phyloP scores from a whole-genome alignment of 331 rosid species.

The Stylosanthes scabra region DNA sequence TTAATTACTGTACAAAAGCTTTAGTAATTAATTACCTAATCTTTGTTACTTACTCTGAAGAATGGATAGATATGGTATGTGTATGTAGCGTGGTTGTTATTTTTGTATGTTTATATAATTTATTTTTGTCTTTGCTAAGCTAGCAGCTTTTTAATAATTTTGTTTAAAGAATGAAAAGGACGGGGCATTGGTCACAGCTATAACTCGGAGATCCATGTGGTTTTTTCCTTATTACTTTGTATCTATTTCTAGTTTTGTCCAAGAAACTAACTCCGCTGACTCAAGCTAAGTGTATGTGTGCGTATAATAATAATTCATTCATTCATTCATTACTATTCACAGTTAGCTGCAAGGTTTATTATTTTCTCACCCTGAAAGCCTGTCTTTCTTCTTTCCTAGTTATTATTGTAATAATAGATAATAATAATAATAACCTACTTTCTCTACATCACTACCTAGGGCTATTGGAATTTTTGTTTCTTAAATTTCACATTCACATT shows the following conservation, averaged over 20 bases:
- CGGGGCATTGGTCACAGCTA: conserved; percentile 38
- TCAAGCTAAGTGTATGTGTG: conserved; percentile 11
- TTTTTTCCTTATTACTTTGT: background rate
- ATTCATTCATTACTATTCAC: no score
- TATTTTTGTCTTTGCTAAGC: background rate
- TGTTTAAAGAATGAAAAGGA: conserved; percentile 43
- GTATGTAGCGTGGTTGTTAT: no score
- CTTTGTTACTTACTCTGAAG: no score
- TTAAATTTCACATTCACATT: conserved; percentile 19
- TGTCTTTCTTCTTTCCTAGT: conserved; percentile 36
- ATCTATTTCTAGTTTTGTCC: conserved; percentile 47
- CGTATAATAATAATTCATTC: conserved; percentile 26
- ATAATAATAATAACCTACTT: conserved; percentile 40
- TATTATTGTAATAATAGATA: background rate
- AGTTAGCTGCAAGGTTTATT: no score
- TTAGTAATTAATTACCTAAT: no score
- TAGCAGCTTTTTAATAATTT: conserved; percentile 5
- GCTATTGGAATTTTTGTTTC: conserved; percentile 44
- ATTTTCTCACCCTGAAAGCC: conserved; percentile 32
- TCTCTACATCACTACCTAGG: conserved; percentile 53
- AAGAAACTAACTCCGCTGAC: conserved; percentile 44
- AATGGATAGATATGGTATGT: no score
- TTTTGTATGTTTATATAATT: background rate
- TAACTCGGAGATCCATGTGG: conserved; percentile 47
- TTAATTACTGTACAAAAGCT: no score